Conservation (phyloP, 441 rosid genomes). For the Breynia disticha region DNA sequence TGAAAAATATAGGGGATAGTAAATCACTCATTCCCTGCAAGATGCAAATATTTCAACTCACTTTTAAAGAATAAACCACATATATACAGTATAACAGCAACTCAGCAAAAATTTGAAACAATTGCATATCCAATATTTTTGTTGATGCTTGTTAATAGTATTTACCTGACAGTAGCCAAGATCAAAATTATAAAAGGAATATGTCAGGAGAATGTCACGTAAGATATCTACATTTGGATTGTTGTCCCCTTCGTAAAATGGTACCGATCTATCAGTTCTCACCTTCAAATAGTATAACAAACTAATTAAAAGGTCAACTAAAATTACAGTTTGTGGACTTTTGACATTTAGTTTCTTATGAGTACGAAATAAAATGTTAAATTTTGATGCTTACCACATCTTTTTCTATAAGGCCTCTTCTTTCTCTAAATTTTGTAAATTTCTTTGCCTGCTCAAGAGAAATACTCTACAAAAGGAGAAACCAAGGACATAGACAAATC, state of each 20-base stretch:
- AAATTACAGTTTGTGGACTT: not conserved
- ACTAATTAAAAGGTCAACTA: not conserved
- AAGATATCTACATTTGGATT: slow-evolving; percentile 71
- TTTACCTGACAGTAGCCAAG: slow-evolving; percentile 98
- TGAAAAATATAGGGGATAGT: slow-evolving; percentile 83
- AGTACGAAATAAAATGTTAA: not conserved
- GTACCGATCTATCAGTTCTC: slow-evolving; percentile 79
- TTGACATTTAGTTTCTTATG: slow-evolving; percentile 4
- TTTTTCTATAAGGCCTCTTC: slow-evolving; percentile 87
- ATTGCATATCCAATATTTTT: too few relatives aligned
- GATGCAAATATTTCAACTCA: slow-evolving; percentile 2
- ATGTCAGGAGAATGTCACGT: slow-evolving; percentile 80
- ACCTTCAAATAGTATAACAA: slow-evolving; percentile 42
- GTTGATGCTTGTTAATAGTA: too few relatives aligned
- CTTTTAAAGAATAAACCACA: not conserved
- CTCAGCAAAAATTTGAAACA: too few relatives aligned
- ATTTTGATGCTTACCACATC: slow-evolving; percentile 71
- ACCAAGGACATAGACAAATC: not conserved
- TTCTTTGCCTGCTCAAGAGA: slow-evolving; percentile 85
- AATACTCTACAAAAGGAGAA: slow-evolving; percentile 57
- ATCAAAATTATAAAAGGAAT: slow-evolving; percentile 94
- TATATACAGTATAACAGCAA: too few relatives aligned
- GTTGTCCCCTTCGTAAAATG: slow-evolving; percentile 88
- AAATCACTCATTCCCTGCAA: slow-evolving; percentile 96
- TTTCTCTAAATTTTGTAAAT: slow-evolving; percentile 88